phyloP scores from a whole-genome alignment of 441 rosid genomes.

The Cnidoscolus chayamansa region DNA sequence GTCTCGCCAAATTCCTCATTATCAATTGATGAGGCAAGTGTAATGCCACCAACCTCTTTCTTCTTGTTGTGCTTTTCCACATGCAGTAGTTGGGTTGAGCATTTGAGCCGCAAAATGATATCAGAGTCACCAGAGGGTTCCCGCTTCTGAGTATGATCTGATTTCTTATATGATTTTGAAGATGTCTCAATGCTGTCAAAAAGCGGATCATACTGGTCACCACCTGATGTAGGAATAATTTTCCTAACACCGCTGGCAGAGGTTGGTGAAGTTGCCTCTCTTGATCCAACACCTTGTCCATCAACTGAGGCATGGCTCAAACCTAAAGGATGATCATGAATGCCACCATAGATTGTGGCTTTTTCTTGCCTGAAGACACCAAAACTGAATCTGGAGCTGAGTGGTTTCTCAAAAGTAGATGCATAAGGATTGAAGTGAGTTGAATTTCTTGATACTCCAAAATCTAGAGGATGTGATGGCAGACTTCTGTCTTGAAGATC shows the following conservation, averaged over 20 bases:
- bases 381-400: slow-evolving; percentile 38
- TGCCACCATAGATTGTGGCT: slow-evolving; percentile 22
- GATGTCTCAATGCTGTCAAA: slow-evolving; percentile 77
- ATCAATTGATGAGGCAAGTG: slow-evolving; percentile 34
- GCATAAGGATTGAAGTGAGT: slow-evolving; percentile 41
- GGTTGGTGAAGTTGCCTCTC: slow-evolving; percentile 42
- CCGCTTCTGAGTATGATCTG: slow-evolving; percentile 36
- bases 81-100: slow-evolving; percentile 54
- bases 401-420: slow-evolving; percentile 49
- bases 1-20: slow-evolving; percentile 68
- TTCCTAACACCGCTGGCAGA: slow-evolving; percentile 37
- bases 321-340: slow-evolving; percentile 24
- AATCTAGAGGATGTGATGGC: slow-evolving; percentile 26
- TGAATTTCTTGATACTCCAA: slow-evolving; percentile 35
- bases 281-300: slow-evolving; percentile 40
- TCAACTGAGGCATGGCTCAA: slow-evolving; percentile 34
- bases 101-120: slow-evolving; percentile 37
- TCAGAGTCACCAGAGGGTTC: slow-evolving; percentile 44
- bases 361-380: slow-evolving; percentile 36
- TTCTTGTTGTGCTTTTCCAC: slow-evolving; percentile 49
- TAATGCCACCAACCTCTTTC: slow-evolving; percentile 37
- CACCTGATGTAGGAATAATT: slow-evolving; percentile 33
- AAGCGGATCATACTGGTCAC: slow-evolving; percentile 79
- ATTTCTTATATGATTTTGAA: slow-evolving; percentile 37
- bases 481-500: slow-evolving; percentile 31